phyloP scores from a whole-genome alignment of 768 basidiomycete genomes.

The Boletus bicolor region DNA sequence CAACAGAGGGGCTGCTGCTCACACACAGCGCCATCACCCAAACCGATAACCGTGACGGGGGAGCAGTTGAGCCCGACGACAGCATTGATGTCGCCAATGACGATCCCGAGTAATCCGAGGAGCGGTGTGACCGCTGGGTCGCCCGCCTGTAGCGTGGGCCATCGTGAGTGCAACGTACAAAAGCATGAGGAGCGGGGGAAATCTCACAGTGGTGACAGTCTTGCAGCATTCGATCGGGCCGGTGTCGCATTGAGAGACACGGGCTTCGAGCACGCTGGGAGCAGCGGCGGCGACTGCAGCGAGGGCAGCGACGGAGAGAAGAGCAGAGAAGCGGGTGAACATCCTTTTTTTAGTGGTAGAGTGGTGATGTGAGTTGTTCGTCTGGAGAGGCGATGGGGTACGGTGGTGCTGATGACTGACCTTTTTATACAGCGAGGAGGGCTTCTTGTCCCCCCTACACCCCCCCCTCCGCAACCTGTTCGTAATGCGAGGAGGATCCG shows the following conservation, averaged over 20 bases:
- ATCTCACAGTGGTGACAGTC: not conserved
- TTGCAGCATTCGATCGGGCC: conserved; percentile 9
- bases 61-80: conserved; percentile 5
- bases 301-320: conserved; percentile 14
- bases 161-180: not conserved
- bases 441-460: too few relatives aligned
- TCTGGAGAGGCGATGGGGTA: not conserved
- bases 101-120: not conserved
- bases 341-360: not conserved
- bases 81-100: not conserved
- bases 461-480: not conserved
- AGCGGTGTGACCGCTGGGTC: not conserved
- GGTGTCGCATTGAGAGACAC: conserved; percentile 3
- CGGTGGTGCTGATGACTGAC: not conserved
- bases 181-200: not conserved
- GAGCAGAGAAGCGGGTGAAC: conserved; percentile 1
- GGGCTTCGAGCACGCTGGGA: conserved; percentile 4
- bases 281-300: conserved; percentile 6
- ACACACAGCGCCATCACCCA: not conserved
- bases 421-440: conserved; percentile 9
- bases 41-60: not conserved
- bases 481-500: too few relatives aligned
- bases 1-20: conserved; percentile 14
- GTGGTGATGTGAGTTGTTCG: not conserved
- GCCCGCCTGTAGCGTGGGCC: not conserved